Conservation (phyloP, 2,329 filamentous ascomycete species). For the Biscogniauxia mediterranea region DNA sequence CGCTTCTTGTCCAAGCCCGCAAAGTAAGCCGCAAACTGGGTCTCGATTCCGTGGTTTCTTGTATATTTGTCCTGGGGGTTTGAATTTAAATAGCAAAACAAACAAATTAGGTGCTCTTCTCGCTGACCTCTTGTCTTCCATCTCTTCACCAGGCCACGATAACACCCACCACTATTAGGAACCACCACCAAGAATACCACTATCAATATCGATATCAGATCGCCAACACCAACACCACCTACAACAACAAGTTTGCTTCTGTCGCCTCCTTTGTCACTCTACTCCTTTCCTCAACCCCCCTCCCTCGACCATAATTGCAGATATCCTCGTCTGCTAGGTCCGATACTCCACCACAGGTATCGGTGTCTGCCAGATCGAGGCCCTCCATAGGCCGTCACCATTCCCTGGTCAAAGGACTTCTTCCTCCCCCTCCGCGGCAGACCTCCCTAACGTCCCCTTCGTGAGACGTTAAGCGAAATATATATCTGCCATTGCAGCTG, state of each 20-base stretch:
- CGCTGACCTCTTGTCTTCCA: constrained; percentile 6
- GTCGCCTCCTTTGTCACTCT: constrained; percentile 1
- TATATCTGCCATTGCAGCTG: constrained; percentile 64
- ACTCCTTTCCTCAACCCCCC: neutral
- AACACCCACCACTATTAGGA: constrained; percentile 46
- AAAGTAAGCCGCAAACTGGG: constrained; percentile 61
- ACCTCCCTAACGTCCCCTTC: constrained; percentile 84
- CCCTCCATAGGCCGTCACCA: constrained; percentile 66
- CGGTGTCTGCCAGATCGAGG: constrained; percentile 73
- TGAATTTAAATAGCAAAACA: neutral
- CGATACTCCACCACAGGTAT: constrained; percentile 82
- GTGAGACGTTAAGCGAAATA: constrained; percentile 57
- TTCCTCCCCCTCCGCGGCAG: constrained; percentile 79
- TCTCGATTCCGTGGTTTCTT: constrained; percentile 1
- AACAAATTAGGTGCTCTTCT: neutral
- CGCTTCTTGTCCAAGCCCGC: constrained; percentile 93
- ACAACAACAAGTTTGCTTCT: too few relatives aligned
- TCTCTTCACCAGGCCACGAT: constrained; percentile 50
- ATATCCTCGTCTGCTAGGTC: constrained; percentile 75
- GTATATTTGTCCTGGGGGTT: neutral
- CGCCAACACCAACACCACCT: constrained; percentile 16
- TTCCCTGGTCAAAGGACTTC: constrained; percentile 82
- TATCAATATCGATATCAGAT: constrained; percentile 7
- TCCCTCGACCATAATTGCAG: constrained; percentile 41
- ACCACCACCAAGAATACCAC: too few relatives aligned